Evolutionary conservation across 2,329 filamentous ascomycete genomes (phyloP).

Genomic region (Uncinocarpus reesii): DNA sequence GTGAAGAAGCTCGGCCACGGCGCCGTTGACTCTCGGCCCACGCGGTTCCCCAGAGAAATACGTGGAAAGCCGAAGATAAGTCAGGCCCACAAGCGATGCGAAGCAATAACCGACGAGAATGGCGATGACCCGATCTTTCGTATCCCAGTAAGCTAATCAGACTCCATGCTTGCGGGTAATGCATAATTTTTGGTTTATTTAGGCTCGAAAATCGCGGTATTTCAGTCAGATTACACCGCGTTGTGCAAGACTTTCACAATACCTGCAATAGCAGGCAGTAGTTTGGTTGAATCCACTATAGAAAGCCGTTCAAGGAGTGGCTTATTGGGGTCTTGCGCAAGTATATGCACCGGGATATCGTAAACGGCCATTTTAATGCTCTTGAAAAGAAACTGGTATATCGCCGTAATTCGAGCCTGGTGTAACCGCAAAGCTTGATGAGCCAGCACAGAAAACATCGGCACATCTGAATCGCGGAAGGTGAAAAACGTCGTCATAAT

Average conservation of each 20-base stretch:
- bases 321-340: constrained; percentile 2
- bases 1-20: constrained; percentile 64
- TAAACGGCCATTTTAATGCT: constrained; percentile 35
- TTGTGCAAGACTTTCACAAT: constrained; percentile 12
- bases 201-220: constrained; percentile 24
- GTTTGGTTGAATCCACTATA: not conserved
- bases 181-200: constrained; percentile 17
- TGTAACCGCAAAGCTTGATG: constrained; percentile 57
- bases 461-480: constrained; percentile 51
- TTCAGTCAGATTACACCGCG: constrained; percentile 17
- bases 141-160: constrained; percentile 57
- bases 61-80: constrained; percentile 66
- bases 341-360: constrained; percentile 27
- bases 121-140: constrained; percentile 59
- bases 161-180: constrained; percentile 37
- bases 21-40: constrained; percentile 55
- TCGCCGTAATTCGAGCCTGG: constrained; percentile 43
- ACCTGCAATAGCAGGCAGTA: not conserved
- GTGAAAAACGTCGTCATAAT: constrained; percentile 32
- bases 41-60: constrained; percentile 53
- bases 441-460: constrained; percentile 65
- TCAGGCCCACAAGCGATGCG: constrained; percentile 59
- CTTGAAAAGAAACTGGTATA: constrained; percentile 34
- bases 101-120: constrained; percentile 73
- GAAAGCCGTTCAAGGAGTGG: not conserved